phyloP scores from a whole-genome alignment of 768 basidiomycete genomes.

The Mrakia blollopis region DNA sequence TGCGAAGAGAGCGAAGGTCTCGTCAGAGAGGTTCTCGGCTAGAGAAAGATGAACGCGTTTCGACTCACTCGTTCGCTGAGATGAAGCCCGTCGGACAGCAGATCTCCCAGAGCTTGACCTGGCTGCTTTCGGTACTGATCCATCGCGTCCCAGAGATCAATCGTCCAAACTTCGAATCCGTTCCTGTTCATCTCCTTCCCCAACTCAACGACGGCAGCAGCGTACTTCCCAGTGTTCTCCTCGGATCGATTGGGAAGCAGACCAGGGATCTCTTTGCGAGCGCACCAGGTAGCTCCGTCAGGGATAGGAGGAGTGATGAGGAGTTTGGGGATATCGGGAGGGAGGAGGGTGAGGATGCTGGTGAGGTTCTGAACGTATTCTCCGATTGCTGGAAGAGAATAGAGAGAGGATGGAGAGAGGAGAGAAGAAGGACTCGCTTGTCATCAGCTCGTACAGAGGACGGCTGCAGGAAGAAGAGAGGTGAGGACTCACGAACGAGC shows the following conservation, averaged over 20 bases:
- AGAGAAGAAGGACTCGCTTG: not conserved
- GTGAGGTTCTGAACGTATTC: slow-evolving; percentile 14
- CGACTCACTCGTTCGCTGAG: slow-evolving; percentile 13
- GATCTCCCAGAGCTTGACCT: slow-evolving; percentile 13
- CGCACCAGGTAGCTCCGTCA: slow-evolving; percentile 1
- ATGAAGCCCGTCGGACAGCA: slow-evolving; percentile 25
- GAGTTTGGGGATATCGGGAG: slow-evolving; percentile 8
- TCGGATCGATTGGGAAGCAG: slow-evolving; percentile 14
- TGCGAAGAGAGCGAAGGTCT: not conserved
- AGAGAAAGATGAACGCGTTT: not conserved
- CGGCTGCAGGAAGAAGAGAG: not conserved
- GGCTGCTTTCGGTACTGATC: slow-evolving; percentile 9
- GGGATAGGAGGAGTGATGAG: slow-evolving; percentile 31
- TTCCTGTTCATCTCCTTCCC: slow-evolving; percentile 1
- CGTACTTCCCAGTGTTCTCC: slow-evolving; percentile 26
- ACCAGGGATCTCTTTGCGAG: not conserved
- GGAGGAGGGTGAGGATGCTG: slow-evolving; percentile 16
- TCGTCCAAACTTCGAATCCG: slow-evolving; percentile 9
- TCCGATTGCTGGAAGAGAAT: not conserved
- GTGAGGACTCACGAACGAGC: slow-evolving; percentile 1
- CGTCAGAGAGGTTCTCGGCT: too few species aligned
- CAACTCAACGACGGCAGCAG: not conserved
- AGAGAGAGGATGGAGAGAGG: not conserved
- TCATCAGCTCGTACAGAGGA: not conserved
- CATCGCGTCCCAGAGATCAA: slow-evolving; percentile 26